A percentile compares a stretch with the other conserved stretches of the same genome.
Evolutionary conservation across 768 basidiomycete species (phyloP).

Genomic region (Botryobasidium botryosum): DNA sequence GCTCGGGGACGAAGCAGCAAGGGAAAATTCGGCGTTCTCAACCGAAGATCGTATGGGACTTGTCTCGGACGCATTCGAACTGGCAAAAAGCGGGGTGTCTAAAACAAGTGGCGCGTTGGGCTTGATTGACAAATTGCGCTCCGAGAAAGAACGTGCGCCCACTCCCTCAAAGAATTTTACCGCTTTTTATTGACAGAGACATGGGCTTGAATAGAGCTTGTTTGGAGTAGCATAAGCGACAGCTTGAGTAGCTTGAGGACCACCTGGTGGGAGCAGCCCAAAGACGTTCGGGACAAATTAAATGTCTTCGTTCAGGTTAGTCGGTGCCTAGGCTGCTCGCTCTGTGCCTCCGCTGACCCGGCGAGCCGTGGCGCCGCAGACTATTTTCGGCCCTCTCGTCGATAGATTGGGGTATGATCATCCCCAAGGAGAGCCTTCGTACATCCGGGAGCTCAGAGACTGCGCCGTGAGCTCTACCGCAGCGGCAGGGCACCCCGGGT

Average conservation of each 20-base stretch:
- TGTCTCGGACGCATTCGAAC: constrained; percentile 62
- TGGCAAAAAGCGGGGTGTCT: constrained; percentile 67
- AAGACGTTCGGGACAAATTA: constrained; percentile 32
- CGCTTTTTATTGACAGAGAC: too few species aligned
- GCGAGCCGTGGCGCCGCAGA: too few species aligned
- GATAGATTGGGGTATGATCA: constrained; percentile 67
- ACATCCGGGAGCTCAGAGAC: constrained; percentile 55
- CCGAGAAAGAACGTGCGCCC: constrained; percentile 60
- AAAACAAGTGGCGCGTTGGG: constrained; percentile 61
- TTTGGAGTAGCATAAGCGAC: constrained; percentile 57
- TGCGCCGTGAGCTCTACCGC: constrained; percentile 46
- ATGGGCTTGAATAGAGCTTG: constrained; percentile 60
- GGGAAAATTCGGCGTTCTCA: constrained; percentile 43
- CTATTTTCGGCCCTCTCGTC: constrained; percentile 49
- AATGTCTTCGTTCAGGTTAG: constrained; percentile 44
- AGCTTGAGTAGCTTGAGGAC: constrained; percentile 34
- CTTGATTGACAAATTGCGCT: constrained; percentile 46
- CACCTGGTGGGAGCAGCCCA: constrained; percentile 75
- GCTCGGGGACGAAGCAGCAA: constrained; percentile 69
- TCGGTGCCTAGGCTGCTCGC: neutral
- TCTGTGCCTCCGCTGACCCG: too few species aligned
- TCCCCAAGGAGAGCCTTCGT: constrained; percentile 42
- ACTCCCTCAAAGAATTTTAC: too few species aligned
- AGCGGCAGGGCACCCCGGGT: constrained; percentile 24
- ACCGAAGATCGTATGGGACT: constrained; percentile 82